Base-by-base conservation (phyloP, 371 early-diverging fungal species). In the Rhizopus delemar region DNA sequence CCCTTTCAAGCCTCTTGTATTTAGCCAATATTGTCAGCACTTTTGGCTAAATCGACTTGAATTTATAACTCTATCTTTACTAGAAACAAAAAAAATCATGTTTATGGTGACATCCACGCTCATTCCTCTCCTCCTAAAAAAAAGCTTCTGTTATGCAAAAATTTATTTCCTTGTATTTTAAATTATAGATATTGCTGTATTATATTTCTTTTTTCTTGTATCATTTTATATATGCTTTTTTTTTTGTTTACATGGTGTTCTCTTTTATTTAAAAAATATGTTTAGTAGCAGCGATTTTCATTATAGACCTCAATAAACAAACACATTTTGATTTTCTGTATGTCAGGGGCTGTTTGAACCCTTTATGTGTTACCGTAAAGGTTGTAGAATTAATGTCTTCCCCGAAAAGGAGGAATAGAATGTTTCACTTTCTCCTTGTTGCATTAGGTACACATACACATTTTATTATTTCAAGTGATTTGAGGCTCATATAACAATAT, bases 401-500 rank as follows among this genome's bases (percentile, higher is more conserved):
- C 22, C 22, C 22, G 22, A 22, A 22, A 22, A 22, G 22, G 22
- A 22, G 22, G 22, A 22, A 22, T 2, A 22, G 2, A 22, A 22
- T 22, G 22, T 22, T 22, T 22, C 22, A 36, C 1, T 36, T 36
- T 8, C 15, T 15, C 13, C 22, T 22, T 22, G 8, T 43, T 43
- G 8, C 15, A 5, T n/a, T 5, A n/a, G 13, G n/a, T 8, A 6
- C 6, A 11, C 8, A 36, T 6, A 36, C 36, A 8, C 36, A 6
- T 22, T 36, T 48, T 46, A 46, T 66, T 64, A 66, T 60, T 79
- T 79, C 22, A 89, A 70, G 68, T 92, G 92, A 60, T 72, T 89
- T 32, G 91, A 93, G 12, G 93, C 87, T 92, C 83, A 71, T 95
- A 93, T 68, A 96, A 98, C 38, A 97, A 82, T 4, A 86, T 85